Base-by-base conservation (phyloP, 768 basidiomycete genomes). In the Fomitopsis serialis region DNA sequence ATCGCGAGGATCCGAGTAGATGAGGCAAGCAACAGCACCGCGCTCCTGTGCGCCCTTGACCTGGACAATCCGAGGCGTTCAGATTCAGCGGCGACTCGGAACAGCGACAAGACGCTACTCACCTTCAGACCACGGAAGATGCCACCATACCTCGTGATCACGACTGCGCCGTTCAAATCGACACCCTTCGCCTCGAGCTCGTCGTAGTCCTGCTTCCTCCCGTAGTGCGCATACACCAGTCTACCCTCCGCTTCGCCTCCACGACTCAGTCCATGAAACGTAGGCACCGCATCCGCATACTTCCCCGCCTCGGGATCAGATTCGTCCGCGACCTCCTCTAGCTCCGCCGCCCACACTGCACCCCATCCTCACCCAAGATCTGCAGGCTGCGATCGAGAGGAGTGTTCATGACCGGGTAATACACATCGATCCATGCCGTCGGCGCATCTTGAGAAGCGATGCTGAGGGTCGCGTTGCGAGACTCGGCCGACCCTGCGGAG, bases 111-210 rank as follows among this genome's bases (percentile, higher is more conserved):
- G n/a, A n/a, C n/a, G n/a, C 29, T 32, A 57, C 50, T 36, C 32
- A 87, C 85, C 77, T 94, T 97, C 19, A 98, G 74, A 11, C 95
- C 95, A 58, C 95, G 84, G 73, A 89, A 90, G 52, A 79, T 76
- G 12, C 67, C 72, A 15, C 87, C 88, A 65, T 94, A 96, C 45
- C 92, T 84, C 19, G 79, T 76, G 27, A 97, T 73, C 29, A 87
- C 86, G 52, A 97, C 82, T 58, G 85, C 87, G 42, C 85, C 91
- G 0, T 78, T 84, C 55, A 95, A 72, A 61, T 92, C 75, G 42
- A 84, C 76, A 5, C 92, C 93, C 67, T 71, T 63, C 11, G 21
- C 37, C 15, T 79, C 74, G 12, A 96, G 80, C 24, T 78, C 73
- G 50, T 84, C 85, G 53, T 82, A 89, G 58, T 91, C 90, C 11